Evolutionary conservation across 2,329 filamentous ascomycete genomes (phyloP).

Genomic region (Diaporthe helianthi): DNA sequence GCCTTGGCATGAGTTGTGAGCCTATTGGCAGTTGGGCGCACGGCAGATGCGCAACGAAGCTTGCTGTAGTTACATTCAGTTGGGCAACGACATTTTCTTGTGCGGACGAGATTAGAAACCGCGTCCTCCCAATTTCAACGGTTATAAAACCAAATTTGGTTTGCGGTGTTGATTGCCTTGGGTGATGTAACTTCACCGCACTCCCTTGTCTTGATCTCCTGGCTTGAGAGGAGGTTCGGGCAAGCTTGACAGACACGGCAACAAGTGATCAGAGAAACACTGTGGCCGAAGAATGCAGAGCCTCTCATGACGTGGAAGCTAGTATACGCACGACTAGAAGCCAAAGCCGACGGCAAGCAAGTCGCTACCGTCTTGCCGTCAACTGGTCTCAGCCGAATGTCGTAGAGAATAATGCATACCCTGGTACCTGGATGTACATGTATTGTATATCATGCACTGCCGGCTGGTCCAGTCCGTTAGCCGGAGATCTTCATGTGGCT

Average conservation of each 20-base stretch:
- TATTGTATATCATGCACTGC: conserved; percentile 18
- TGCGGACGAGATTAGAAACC: conserved; percentile 11
- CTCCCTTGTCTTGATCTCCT: neutral
- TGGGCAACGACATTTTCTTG: conserved; percentile 10
- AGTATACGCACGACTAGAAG: conserved; percentile 8
- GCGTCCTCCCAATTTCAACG: conserved; percentile 4
- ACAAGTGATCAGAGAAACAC: neutral
- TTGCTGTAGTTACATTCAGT: conserved; percentile 11
- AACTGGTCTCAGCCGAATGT: conserved; percentile 20
- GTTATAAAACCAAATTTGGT: neutral
- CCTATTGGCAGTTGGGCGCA: conserved; percentile 8
- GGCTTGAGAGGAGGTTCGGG: neutral
- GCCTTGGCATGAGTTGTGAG: conserved; percentile 8
- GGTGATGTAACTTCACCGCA: neutral
- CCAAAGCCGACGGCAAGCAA: conserved; percentile 17
- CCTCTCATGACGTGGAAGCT: neutral
- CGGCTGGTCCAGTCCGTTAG: conserved; percentile 13
- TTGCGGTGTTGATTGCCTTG: neutral
- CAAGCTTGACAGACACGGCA: neutral
- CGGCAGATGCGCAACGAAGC: conserved; percentile 9
- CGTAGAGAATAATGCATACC: conserved; percentile 20
- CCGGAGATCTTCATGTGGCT: conserved; percentile 29
- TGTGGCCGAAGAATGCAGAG: neutral
- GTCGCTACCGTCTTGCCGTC: neutral
- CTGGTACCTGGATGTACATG: conserved; percentile 16